phyloP scores from a whole-genome alignment of 2,329 filamentous ascomycete genomes.

The Clonostachys sp. region DNA sequence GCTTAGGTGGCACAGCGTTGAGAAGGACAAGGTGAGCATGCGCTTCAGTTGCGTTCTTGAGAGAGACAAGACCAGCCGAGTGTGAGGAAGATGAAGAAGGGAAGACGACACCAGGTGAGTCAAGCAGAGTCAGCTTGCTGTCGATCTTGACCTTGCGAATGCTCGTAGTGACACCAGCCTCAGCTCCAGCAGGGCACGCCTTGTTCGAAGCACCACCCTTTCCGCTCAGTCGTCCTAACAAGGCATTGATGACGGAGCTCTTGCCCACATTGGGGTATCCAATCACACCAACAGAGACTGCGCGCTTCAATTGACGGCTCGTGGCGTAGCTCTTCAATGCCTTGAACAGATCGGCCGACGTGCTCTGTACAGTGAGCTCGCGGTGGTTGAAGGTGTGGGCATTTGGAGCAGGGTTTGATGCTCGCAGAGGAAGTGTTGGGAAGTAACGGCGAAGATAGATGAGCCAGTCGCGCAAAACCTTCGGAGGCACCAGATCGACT shows the following conservation, averaged over 20 bases:
- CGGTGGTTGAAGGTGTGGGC: constrained; percentile 91
- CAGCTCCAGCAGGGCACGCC: constrained; percentile 83
- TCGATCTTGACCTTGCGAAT: constrained; percentile 90
- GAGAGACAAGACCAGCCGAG: constrained; percentile 34
- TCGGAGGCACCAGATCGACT: constrained; percentile 82
- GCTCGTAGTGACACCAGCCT: constrained; percentile 87
- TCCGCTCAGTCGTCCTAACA: constrained; percentile 71
- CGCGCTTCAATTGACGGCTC: constrained; percentile 78
- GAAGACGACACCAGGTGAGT: constrained; percentile 94
- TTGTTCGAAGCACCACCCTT: constrained; percentile 50
- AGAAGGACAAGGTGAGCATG: constrained; percentile 83
- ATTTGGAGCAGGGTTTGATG: constrained; percentile 76
- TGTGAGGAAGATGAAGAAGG: constrained; percentile 52
- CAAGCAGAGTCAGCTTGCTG: constrained; percentile 87
- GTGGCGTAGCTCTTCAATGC: constrained; percentile 87
- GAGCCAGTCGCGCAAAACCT: constrained; percentile 81
- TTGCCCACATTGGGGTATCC: constrained; percentile 96
- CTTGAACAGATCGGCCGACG: constrained; percentile 78
- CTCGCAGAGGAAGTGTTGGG: constrained; percentile 84
- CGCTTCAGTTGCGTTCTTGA: constrained; percentile 63
- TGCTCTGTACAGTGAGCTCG: constrained; percentile 80
- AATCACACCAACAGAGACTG: constrained; percentile 87
- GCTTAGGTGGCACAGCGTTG: constrained; percentile 88
- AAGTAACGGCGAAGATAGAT: constrained; percentile 81
- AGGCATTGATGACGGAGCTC: constrained; percentile 92